Percentiles rank a stretch among this genome's conserved stretches.
These are phyloP conservation scores for Dillenia suffruticosa DNA, from an alignment of 164 flowering plant species.

Conservation along the genomic window DNA sequence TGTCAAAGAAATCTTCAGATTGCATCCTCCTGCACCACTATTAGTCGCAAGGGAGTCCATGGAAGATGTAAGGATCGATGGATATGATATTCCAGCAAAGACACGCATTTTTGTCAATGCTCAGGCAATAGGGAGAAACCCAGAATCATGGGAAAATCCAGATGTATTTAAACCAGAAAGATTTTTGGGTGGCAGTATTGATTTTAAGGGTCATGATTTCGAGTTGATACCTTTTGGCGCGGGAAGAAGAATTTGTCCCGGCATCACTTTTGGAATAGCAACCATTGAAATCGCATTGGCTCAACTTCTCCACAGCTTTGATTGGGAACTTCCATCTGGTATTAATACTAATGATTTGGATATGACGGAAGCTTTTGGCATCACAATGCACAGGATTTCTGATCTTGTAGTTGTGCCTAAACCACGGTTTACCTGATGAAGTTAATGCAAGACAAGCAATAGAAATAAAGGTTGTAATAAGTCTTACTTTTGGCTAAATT, in stretches of 20 bases:
- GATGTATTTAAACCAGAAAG: conserved; percentile 46
- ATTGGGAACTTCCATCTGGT: conserved; percentile 52
- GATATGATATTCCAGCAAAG: conserved; percentile 38
- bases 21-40: conserved; percentile 51
- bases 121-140: conserved; percentile 54
- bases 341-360: conserved; percentile 32
- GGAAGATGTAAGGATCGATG: conserved; percentile 30
- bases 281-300: conserved; percentile 48
- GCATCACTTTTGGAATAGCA: conserved; percentile 36
- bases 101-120: conserved; percentile 46
- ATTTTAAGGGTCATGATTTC: conserved; percentile 41
- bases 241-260: conserved; percentile 52
- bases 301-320: conserved; percentile 42
- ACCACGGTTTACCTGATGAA: conserved; percentile 15
- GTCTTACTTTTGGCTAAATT: no score
- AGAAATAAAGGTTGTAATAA: no score
- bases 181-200: conserved; percentile 34
- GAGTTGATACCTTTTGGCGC: conserved; percentile 51
- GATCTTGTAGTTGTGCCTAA: conserved; percentile 32
- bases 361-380: conserved; percentile 41
- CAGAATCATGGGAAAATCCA: conserved; percentile 42
- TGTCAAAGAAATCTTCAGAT: conserved; percentile 45
- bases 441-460: no score
- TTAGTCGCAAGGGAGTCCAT: conserved; percentile 48
- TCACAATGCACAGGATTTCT: conserved; percentile 33